Evolutionary conservation across 2,329 filamentous ascomycete species (phyloP), one percentile per base, ranked within the genome.

Genomic region (Alternaria sp.): DNA sequence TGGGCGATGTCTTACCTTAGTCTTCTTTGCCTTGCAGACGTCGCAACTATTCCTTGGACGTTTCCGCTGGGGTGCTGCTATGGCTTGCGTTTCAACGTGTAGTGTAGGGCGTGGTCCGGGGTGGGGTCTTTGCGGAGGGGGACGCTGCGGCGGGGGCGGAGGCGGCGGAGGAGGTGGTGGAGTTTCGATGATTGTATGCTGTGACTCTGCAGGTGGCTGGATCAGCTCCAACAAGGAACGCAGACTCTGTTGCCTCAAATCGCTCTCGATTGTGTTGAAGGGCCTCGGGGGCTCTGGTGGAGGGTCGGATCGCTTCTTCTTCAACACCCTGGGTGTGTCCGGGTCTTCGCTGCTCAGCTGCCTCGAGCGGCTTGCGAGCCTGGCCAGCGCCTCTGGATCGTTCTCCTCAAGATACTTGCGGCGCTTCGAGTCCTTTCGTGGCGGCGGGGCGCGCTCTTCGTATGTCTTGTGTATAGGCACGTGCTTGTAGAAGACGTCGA

Each of bases 401-500:
- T 75, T 68, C 57, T 73, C 73, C 57, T 80, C 76, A 19, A 80
- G 67, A 49, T 66, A 75, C 61, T 76, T 77, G 52, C 79, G 72
- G 28, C 79, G 67, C 67, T 79, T 79, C n/a, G 79, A 79, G 63
- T 80, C 78, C 54, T 78, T 79, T 15, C 81, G 77, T 12, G 81
- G 77, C 11, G 78, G 76, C 3, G 80, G 77, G 23, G 80, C 81
- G 21, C 82, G 75, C 64, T 82, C 81, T 49, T 82, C 82, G 53
- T 83, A 81, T 17, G 81, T 83, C 66, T 82, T 79, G 68, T 84
- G 83, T 6, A 83, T 74, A 13, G 82, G 81, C 13, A 81, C 74
- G 59, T 85, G 83, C 65, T 80, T 80, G 70, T 85, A 85, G 68
- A 81, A 80, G 49, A 85, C 79, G 57, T 84, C 80, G 10, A 83